These are phyloP conservation scores for Ophiorrhiza pumila DNA, from an alignment of 257 asterid genomes.

Conservation along the genomic window DNA sequence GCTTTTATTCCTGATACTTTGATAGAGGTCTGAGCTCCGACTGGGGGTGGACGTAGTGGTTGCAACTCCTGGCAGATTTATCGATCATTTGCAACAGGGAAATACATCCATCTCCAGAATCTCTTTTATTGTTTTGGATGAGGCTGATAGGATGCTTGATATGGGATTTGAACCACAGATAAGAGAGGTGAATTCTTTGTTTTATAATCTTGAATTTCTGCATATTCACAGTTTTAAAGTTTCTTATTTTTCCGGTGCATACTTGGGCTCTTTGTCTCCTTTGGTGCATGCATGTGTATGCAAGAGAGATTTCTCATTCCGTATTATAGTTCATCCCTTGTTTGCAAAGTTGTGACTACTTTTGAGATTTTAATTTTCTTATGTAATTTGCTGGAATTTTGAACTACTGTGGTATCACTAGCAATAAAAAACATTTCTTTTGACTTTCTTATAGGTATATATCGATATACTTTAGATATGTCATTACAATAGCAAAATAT, in stretches of 20 bases:
- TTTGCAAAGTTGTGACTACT: neutral
- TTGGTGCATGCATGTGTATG: neutral
- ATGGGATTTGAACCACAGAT: constrained; percentile 98
- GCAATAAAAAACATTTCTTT: neutral
- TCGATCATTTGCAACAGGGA: constrained; percentile 83
- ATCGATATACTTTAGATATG: neutral
- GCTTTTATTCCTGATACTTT: constrained; percentile 1
- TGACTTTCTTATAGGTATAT: neutral
- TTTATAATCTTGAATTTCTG: constrained; percentile 11
- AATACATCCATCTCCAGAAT: constrained; percentile 68
- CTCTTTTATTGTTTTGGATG: constrained; percentile 75
- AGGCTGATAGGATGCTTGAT: constrained; percentile 95
- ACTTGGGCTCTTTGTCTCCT: neutral
- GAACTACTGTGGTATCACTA: neutral
- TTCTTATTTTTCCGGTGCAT: neutral
- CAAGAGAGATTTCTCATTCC: neutral
- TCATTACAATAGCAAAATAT: neutral
- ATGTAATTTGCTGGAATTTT: neutral
- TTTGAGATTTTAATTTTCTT: neutral
- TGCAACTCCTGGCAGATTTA: constrained; percentile 94
- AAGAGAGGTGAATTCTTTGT: constrained; percentile 60
- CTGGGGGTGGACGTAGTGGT: constrained; percentile 80
- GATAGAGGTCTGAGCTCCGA: constrained; percentile 80
- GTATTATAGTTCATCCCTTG: neutral
- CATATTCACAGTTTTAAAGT: neutral